These are phyloP conservation scores for Sutorius eximius DNA, from an alignment of 1,284 basidiomycete species.

Conservation along the genomic window DNA sequence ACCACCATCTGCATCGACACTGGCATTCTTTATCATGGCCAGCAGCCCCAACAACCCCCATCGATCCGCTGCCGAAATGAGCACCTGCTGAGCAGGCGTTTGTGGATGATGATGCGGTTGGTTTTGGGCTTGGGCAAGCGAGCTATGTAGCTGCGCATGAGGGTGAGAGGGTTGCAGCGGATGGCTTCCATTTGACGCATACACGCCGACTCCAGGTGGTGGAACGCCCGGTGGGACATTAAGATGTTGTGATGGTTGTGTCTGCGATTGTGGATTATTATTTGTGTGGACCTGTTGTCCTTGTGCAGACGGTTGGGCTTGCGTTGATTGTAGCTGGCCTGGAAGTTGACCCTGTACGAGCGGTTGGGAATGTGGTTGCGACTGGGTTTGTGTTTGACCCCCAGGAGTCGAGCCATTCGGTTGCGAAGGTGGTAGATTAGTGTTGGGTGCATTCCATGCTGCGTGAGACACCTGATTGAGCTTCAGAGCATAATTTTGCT, in stretches of 20 bases:
- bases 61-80: constrained; percentile 91
- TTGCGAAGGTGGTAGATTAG: constrained; percentile 37
- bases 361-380: constrained; percentile 23
- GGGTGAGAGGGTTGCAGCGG: constrained; percentile 36
- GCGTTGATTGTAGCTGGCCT: constrained; percentile 23
- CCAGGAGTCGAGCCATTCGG: constrained; percentile 28
- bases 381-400: constrained; percentile 36
- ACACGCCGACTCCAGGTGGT: constrained; percentile 40
- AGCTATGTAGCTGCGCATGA: constrained; percentile 33
- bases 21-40: constrained; percentile 86
- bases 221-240: constrained; percentile 57
- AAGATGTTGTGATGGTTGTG: constrained; percentile 38
- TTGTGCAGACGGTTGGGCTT: constrained; percentile 38
- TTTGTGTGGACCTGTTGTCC: constrained; percentile 38
- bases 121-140: constrained; percentile 29
- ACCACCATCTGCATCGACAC: constrained; percentile 77
- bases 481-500: constrained; percentile 62
- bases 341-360: constrained; percentile 35
- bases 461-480: constrained; percentile 61
- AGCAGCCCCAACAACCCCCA: constrained; percentile 92
- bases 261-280: constrained; percentile 28
- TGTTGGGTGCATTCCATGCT: constrained; percentile 54
- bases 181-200: constrained; percentile 45
- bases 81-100: constrained; percentile 92
- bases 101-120: constrained; percentile 59